A percentile compares a stretch with the other conserved stretches of the same genome.
Conservation (phyloP, 768 basidiomycete genomes). For the Chiua virens region DNA sequence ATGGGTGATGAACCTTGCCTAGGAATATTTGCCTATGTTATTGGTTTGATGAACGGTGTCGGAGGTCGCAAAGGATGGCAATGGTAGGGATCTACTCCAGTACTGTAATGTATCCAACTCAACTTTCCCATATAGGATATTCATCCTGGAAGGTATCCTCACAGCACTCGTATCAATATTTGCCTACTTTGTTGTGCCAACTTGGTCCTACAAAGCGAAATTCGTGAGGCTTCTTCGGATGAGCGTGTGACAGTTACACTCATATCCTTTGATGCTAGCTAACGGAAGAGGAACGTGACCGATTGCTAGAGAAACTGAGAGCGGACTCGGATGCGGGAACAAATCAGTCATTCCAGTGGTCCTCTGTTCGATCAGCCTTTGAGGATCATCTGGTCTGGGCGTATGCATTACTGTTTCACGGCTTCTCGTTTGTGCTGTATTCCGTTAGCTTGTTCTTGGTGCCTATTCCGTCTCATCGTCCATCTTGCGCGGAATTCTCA, state of each 20-base stretch:
- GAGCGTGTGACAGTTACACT: background rate
- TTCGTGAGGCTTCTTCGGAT: slow-evolving; percentile 40
- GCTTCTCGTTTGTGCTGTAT: slow-evolving; percentile 58
- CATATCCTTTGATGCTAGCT: slow-evolving; percentile 36
- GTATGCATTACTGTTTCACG: slow-evolving; percentile 62
- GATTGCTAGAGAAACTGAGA: slow-evolving; percentile 48
- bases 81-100: slow-evolving; percentile 37
- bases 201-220: slow-evolving; percentile 57
- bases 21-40: slow-evolving; percentile 58
- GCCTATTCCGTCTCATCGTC: background rate
- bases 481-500: background rate
- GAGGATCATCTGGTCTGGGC: slow-evolving; percentile 60
- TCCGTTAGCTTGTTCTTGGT: slow-evolving; percentile 59
- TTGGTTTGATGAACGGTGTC: slow-evolving; percentile 61
- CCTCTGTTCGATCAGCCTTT: slow-evolving; percentile 54
- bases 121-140: slow-evolving; percentile 42
- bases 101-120: background rate
- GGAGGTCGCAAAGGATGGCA: slow-evolving; percentile 62
- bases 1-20: background rate
- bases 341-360: slow-evolving; percentile 57
- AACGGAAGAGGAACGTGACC: slow-evolving; percentile 48
- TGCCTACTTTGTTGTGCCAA: slow-evolving; percentile 56
- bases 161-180: slow-evolving; percentile 47
- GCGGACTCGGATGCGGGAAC: slow-evolving; percentile 55
- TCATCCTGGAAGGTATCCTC: slow-evolving; percentile 55